Conservation (phyloP, 495 filamentous ascomycete species). For the Hypoxylon fuscum region DNA sequence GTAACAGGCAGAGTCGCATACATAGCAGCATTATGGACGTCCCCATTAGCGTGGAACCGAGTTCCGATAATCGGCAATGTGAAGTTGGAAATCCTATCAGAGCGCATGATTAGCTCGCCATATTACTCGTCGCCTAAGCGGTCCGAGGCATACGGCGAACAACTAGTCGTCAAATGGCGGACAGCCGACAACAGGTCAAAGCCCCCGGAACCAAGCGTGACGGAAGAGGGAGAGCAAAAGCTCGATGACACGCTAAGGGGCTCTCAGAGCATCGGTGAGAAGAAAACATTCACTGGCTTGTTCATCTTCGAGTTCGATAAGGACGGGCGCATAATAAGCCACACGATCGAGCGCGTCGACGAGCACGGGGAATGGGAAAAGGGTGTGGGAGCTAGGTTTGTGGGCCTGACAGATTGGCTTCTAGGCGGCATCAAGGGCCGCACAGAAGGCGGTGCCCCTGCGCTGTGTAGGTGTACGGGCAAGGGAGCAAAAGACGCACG, state of each 20-base stretch:
- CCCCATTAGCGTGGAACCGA: constrained; percentile 93
- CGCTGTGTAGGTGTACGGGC: constrained; percentile 22
- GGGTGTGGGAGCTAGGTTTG: constrained; percentile 71
- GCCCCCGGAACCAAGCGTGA: constrained; percentile 30
- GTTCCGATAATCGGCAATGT: constrained; percentile 90
- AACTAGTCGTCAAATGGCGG: constrained; percentile 87
- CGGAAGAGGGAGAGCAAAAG: constrained; percentile 40
- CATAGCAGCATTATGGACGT: constrained; percentile 92
- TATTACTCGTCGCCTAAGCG: constrained; percentile 41
- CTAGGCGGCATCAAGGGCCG: constrained; percentile 68
- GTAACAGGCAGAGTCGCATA: constrained; percentile 92
- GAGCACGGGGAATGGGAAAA: constrained; percentile 73
- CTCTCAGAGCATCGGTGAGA: constrained; percentile 42
- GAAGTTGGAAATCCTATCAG: constrained; percentile 82
- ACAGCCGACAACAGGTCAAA: constrained; percentile 54
- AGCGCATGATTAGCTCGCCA: constrained; percentile 76
- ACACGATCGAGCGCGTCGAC: constrained; percentile 94
- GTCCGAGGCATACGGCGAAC: constrained; percentile 67
- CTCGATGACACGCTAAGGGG: constrained; percentile 36
- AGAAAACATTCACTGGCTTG: constrained; percentile 76
- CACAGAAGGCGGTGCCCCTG: constrained; percentile 38
- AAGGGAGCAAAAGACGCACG: constrained; percentile 23
- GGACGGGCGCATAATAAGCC: constrained; percentile 80
- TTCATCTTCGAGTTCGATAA: constrained; percentile 97
- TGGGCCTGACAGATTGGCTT: constrained; percentile 89